These are phyloP conservation scores for Botrytis sinoallii DNA, from an alignment of 2,329 filamentous ascomycete genomes.

Conservation along the genomic window DNA sequence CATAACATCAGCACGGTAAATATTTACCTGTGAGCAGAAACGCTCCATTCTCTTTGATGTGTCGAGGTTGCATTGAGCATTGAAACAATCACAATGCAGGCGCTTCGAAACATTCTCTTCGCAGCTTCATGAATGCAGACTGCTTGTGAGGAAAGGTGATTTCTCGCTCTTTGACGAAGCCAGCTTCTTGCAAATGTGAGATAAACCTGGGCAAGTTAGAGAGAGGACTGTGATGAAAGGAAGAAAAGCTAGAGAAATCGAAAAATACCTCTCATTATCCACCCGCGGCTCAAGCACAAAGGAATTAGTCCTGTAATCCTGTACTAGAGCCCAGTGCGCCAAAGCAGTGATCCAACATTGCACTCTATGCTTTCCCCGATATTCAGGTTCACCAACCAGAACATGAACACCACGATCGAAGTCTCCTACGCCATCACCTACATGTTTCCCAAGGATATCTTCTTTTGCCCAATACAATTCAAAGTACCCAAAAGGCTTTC, in stretches of 20 bases:
- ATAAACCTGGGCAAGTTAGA: slow-evolving; percentile 50
- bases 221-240: not conserved
- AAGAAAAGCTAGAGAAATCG: not conserved
- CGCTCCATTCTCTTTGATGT: not conserved
- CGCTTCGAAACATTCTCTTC: slow-evolving; percentile 75
- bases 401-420: slow-evolving; percentile 89
- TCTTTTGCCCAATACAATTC: slow-evolving; percentile 99
- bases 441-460: slow-evolving; percentile 68
- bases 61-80: not conserved
- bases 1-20: not conserved
- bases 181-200: slow-evolving; percentile 65
- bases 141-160: slow-evolving; percentile 90
- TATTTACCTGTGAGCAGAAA: not conserved
- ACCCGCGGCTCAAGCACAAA: slow-evolving; percentile 86
- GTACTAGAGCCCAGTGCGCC: slow-evolving; percentile 79
- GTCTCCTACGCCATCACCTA: slow-evolving; percentile 67
- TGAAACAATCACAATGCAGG: slow-evolving; percentile 46
- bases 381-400: slow-evolving; percentile 88
- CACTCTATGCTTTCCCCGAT: slow-evolving; percentile 73
- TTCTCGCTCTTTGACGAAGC: slow-evolving; percentile 85
- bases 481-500: slow-evolving; percentile 93
- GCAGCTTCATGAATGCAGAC: slow-evolving; percentile 77
- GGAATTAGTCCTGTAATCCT: slow-evolving; percentile 76
- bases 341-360: slow-evolving; percentile 78
- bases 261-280: slow-evolving; percentile 78